Conservation (phyloP, 2,329 filamentous ascomycete species). For the Paramyrothecium roridum region DNA sequence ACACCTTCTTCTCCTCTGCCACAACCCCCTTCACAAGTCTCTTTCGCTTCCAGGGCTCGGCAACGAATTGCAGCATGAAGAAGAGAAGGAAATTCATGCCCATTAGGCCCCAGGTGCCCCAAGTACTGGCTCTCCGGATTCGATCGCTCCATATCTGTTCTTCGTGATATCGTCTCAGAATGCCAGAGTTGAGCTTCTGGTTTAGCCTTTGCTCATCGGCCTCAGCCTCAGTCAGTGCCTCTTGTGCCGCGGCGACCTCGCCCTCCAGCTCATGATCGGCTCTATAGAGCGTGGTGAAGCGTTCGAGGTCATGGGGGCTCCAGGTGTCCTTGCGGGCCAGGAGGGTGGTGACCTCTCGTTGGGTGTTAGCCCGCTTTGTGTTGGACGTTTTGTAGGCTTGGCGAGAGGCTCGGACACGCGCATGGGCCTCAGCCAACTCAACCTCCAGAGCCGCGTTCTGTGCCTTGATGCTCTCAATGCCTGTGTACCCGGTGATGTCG, state of each 20-base stretch:
- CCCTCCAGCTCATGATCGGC: conserved; percentile 92
- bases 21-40: conserved; percentile 81
- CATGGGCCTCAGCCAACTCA: conserved; percentile 56
- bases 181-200: conserved; percentile 73
- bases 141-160: conserved; percentile 99
- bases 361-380: conserved; percentile 77
- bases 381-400: conserved; percentile 80
- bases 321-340: conserved; percentile 93
- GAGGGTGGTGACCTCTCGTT: conserved; percentile 92
- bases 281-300: conserved; percentile 89
- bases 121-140: conserved; percentile 92
- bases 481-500: conserved; percentile 88
- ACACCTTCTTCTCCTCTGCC: conserved; percentile 65
- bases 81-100: conserved; percentile 91
- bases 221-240: conserved; percentile 72
- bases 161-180: conserved; percentile 91
- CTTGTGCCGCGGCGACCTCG: conserved; percentile 69
- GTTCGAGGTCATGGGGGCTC: conserved; percentile 82
- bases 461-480: conserved; percentile 80
- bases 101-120: conserved; percentile 98
- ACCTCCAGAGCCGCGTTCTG: conserved; percentile 69
- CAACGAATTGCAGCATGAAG: conserved; percentile 78
- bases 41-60: conserved; percentile 86
- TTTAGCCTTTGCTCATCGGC: conserved; percentile 74
- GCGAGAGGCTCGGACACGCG: conserved; percentile 68